Percentiles rank a stretch among this genome's conserved stretches.
Evolutionary conservation across 768 basidiomycete genomes (phyloP).

Genomic region (Phylloporus sp.): DNA sequence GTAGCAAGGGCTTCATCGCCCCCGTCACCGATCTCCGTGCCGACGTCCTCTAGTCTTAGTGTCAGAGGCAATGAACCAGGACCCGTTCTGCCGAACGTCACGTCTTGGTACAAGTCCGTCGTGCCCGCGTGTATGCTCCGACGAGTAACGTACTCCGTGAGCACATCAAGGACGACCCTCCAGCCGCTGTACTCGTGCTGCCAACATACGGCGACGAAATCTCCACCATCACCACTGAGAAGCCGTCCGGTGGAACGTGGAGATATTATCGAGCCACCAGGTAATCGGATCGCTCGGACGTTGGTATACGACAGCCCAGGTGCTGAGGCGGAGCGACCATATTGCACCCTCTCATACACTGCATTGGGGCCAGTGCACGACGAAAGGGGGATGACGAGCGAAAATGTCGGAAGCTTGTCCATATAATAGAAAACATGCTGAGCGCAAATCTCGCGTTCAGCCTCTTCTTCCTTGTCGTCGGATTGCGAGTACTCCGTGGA

Average conservation of each 20-base stretch:
- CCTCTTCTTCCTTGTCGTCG: slow-evolving; percentile 34
- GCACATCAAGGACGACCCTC: slow-evolving; percentile 76
- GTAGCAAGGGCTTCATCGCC: slow-evolving; percentile 65
- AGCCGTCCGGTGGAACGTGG: slow-evolving; percentile 62
- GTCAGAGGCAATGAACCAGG: slow-evolving; percentile 35
- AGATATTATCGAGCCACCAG: slow-evolving; percentile 70
- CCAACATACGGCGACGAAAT: slow-evolving; percentile 69
- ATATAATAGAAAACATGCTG: slow-evolving; percentile 75
- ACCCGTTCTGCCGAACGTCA: slow-evolving; percentile 47
- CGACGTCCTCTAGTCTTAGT: slow-evolving; percentile 60
- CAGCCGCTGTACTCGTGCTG: slow-evolving; percentile 80
- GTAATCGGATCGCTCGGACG: slow-evolving; percentile 60
- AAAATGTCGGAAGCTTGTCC: slow-evolving; percentile 62
- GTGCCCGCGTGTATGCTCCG: slow-evolving; percentile 40
- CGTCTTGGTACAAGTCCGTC: slow-evolving; percentile 43
- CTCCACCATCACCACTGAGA: slow-evolving; percentile 65
- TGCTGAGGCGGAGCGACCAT: slow-evolving; percentile 44
- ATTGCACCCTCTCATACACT: slow-evolving; percentile 63
- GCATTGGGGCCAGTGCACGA: slow-evolving; percentile 65
- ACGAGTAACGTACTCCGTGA: slow-evolving; percentile 69
- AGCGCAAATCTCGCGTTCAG: slow-evolving; percentile 56
- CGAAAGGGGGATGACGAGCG: slow-evolving; percentile 63
- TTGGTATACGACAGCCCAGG: slow-evolving; percentile 60
- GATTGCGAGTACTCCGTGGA: slow-evolving; percentile 42
- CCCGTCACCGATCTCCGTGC: slow-evolving; percentile 59